Base-by-base conservation (phyloP, 176 grass and related monocot genomes). In the Oryza nivara region DNA sequence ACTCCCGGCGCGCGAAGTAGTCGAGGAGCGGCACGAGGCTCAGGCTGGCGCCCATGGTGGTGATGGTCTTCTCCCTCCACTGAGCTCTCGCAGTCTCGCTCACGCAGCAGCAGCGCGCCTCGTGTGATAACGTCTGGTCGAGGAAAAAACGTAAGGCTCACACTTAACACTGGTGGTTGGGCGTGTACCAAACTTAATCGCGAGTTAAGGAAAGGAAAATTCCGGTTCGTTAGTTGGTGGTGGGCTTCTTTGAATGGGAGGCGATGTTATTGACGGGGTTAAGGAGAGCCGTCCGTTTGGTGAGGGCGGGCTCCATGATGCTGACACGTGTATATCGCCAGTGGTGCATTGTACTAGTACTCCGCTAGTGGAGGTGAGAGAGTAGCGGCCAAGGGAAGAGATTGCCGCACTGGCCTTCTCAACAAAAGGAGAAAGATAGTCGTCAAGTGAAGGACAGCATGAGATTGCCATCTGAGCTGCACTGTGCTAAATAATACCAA, bases 21-120 rank as follows among this genome's bases (percentile, higher is more conserved):
- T 98, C 93, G 70, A 92, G 43, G 20, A 92, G 69, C 14, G 87
- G 80, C 71, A 92, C 71, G 25, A 97, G 7, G 91, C 90, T 92
- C 30, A 92, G 46, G 83, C 81, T 75, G 22, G 16, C 72, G 0
- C 83, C 89, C 92, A 94, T 94, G 80, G 70, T 80, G 74, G 71
- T 74, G 43, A 9, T 30, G 28, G 28, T 30, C 28, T 30, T 26
- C 26, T 30, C 28, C 40, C 40, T 43, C 40, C 83, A 14, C 80
- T 20, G 67, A 70, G 61, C 82, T 73, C 4, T 4, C 8, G 1
- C 41, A 44, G 43, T 44, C 40, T 43, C 40, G 9, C 40, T 17
- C 13, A 15, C 22, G 30, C n/a, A 48, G 28, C 40, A 77, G 49
- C 14, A 30, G 17, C 3, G 14, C 49, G 49, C 58, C 20, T 63